Evolutionary conservation across 371 early-diverging fungal species (phyloP).

Genomic region (Circinella umbellata): DNA sequence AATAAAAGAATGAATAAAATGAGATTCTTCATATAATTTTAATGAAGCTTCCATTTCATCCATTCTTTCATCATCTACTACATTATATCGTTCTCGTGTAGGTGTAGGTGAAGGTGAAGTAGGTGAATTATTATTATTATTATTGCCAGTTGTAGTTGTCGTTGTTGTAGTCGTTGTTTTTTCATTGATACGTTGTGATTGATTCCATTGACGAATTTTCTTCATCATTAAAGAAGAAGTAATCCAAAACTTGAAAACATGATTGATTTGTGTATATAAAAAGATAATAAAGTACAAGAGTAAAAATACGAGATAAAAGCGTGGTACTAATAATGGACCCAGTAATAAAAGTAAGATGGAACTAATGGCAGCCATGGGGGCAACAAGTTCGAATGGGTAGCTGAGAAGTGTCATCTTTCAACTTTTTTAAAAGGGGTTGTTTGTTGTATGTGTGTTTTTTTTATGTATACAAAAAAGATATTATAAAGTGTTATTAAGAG

Average conservation of each 20-base stretch:
- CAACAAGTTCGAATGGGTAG: constrained; percentile 57
- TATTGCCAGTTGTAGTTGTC: neutral
- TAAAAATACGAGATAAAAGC: constrained; percentile 53
- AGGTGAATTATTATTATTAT: neutral
- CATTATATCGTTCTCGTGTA: constrained; percentile 30
- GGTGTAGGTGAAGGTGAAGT: constrained; percentile 27
- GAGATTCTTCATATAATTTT: constrained; percentile 32
- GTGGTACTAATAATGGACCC: constrained; percentile 60
- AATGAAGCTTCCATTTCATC: constrained; percentile 49
- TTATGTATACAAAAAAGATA: too few relatives aligned
- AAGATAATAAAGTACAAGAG: constrained; percentile 55
- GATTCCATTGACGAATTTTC: constrained; percentile 53
- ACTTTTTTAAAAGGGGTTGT: neutral
- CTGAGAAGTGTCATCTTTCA: constrained; percentile 25
- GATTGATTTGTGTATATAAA: constrained; percentile 57
- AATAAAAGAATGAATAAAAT: constrained; percentile 56
- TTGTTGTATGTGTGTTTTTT: neutral
- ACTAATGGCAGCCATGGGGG: constrained; percentile 55
- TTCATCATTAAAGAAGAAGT: constrained; percentile 46
- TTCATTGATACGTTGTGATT: constrained; percentile 24
- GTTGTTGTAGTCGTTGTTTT: neutral
- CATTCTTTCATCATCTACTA: constrained; percentile 42
- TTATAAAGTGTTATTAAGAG: neutral
- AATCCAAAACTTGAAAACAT: constrained; percentile 58
- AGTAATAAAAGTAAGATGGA: constrained; percentile 52